These are phyloP conservation scores for Coriaria nepalensis DNA, from an alignment of 306 rosid genomes.

Conservation along the genomic window DNA sequence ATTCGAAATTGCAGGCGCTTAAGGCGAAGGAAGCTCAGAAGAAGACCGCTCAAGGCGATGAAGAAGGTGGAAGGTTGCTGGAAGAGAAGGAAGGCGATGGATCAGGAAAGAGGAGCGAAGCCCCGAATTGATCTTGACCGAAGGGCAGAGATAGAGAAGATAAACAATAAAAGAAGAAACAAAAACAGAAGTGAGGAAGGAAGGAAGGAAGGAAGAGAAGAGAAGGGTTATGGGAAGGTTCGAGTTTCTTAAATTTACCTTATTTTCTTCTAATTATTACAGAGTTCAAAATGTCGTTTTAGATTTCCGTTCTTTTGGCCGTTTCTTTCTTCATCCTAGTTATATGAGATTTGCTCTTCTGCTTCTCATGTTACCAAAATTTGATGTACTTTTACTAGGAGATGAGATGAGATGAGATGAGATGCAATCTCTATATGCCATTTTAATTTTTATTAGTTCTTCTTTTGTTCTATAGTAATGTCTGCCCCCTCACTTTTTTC, in stretches of 20 bases:
- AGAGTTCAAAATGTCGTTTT: slow-evolving; percentile 28
- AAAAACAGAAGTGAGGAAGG: slow-evolving; percentile 15
- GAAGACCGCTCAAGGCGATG: slow-evolving; percentile 47
- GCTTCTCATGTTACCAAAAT: too few relatives aligned
- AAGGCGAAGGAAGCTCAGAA: slow-evolving; percentile 82
- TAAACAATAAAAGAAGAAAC: slow-evolving; percentile 8
- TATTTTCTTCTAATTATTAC: slow-evolving; percentile 4
- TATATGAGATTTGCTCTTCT: slow-evolving; percentile 18
- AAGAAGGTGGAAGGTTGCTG: slow-evolving; percentile 55
- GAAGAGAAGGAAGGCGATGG: slow-evolving; percentile 56
- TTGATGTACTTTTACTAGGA: neutral
- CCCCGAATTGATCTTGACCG: slow-evolving; percentile 21
- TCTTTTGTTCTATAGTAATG: too few relatives aligned
- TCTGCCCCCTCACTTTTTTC: too few relatives aligned
- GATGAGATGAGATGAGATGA: too few relatives aligned
- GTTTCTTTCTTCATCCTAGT: neutral
- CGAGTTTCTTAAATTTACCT: slow-evolving; percentile 10
- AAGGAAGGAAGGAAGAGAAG: slow-evolving; percentile 11
- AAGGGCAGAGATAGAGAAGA: slow-evolving; percentile 1
- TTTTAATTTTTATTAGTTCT: too few relatives aligned
- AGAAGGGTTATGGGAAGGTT: slow-evolving; percentile 6
- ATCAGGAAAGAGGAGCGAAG: slow-evolving; percentile 37
- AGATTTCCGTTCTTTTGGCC: slow-evolving; percentile 17
- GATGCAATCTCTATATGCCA: too few relatives aligned
- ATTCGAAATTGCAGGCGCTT: slow-evolving; percentile 61